Evolutionary conservation across 129 eudicot genomes (phyloP), one percentile per base, ranked within the genome.

Genomic region (Pseudognaphalium luteoalbum): DNA sequence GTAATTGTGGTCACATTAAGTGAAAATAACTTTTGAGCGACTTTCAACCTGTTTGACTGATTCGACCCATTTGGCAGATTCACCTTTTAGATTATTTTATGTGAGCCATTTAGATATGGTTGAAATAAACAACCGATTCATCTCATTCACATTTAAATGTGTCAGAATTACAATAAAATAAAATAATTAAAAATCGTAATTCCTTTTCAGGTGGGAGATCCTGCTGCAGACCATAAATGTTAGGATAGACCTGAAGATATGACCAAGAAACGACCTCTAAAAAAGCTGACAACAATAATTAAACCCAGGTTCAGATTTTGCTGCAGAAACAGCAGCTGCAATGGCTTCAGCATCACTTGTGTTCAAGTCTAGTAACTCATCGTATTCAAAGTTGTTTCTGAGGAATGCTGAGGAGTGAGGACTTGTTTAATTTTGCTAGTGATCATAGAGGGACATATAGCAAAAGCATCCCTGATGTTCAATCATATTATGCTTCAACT

Each of bases 221-320:
- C 96, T 4, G 77, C 33, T 7, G 44, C 61, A 22, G 97, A 89
- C 82, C 92, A 89, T 69, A 80, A 77, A 66, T 92, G 97, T 76
- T 92, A 96, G 96, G 73, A 89, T 61, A 82, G 92, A 51, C 97
- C 96, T 4, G 96, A 92, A 82, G 86, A 79, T 70, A 91, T 92
- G 96, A 87, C 76, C 0, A 89, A 85, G 68, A 62, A 63, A 81
- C 68, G 96, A 69, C 96, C 96, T 59, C 66, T 87, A 9, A 47
- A 57, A 11, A 87, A 57, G 1, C 4, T 57, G 0, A 57, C 25
- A 12, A 6, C 62, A 6, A n/a, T n/a, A n/a, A n/a, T 57, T 28
- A 19, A 19, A n/a, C 6, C 62, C 29, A 19, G 62, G 61, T 7
- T n/a, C 62, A n/a, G 62, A 57, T n/a, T 12, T 19, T 57, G 62